Base-by-base conservation (phyloP, 2,329 filamentous ascomycete genomes). In the Exophiala phaeomuriformis region DNA sequence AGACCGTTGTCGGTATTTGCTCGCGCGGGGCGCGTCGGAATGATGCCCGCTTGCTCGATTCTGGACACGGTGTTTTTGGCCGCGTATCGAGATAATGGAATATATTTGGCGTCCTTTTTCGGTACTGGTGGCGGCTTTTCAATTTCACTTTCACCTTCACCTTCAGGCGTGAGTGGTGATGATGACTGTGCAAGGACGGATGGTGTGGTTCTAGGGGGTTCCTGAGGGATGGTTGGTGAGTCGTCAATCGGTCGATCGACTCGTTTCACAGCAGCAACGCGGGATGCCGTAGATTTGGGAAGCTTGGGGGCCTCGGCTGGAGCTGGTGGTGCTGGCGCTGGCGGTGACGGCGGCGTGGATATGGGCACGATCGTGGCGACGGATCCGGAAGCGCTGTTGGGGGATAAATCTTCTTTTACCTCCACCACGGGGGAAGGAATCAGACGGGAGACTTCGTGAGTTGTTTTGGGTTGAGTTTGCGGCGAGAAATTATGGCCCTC, bases 71-170 rank as follows among this genome's bases (percentile, higher is more conserved):
- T 63, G 30, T 48, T 52, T 47, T 57, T 62, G 5, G 60, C 52
- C 1, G 61, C 60, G 48, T 56, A 63, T 52, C 54, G 62, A 1
- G 61, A 63, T 19, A 63, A 40, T 1, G 61, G 61, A 42, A 63
- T 62, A 46, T 58, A 61, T 45, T 58, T 60, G 41, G 60, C 48
- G 39, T 63, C 59, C 39, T 63, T 62, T 36, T 52, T 51, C 8
- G 57, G 59, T 8, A 61, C 53, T 4, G 59, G 53, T 40, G 59
- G 60, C 7, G 59, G 59, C 35, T 53, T 57, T 6, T 61, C 54
- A n/a, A 19, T 19, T 19, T 19, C 19, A 19, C 19, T 19, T 19
- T 19, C 19, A 19, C 19, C 19, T 19, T 19, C 19, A 19, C 19
- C 19, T 19, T 53, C 51, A 5, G 31, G 6, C 3, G 49, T 39